These are phyloP conservation scores for Zea luxurians DNA, from an alignment of 176 grass and related monocot species.

Conservation along the genomic window DNA sequence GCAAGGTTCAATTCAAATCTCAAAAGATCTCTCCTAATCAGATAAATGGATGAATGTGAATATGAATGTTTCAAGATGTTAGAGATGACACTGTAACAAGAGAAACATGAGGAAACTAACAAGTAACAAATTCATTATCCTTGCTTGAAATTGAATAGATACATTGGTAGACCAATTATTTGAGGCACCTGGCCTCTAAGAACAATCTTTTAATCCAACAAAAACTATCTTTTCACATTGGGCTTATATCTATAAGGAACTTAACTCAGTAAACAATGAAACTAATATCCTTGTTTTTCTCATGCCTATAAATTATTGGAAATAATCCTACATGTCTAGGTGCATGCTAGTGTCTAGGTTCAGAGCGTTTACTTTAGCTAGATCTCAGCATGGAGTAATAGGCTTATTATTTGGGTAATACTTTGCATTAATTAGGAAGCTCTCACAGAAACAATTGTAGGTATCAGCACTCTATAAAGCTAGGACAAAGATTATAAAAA, in stretches of 20 bases:
- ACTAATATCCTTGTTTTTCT: neutral
- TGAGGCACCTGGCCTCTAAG: neutral
- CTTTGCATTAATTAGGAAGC: too few relatives aligned
- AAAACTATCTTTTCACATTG: neutral
- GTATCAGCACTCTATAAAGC: too few relatives aligned
- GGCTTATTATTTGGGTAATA: too few relatives aligned
- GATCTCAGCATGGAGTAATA: too few relatives aligned
- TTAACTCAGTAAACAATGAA: neutral
- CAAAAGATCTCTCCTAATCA: neutral
- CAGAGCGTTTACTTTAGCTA: too few relatives aligned
- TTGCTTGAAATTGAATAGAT: neutral
- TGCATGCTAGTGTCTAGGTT: too few relatives aligned
- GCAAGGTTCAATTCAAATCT: conserved; percentile 11
- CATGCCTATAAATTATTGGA: conserved; percentile 7
- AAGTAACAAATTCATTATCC: neutral
- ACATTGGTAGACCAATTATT: neutral
- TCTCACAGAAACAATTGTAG: too few relatives aligned
- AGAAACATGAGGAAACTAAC: neutral
- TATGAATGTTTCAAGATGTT: neutral
- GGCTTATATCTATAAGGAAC: neutral
- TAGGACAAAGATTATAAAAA: too few relatives aligned
- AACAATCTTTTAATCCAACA: neutral
- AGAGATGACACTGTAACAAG: neutral
- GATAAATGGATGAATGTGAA: conserved; percentile 14
- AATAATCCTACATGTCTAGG: too few relatives aligned